Percentiles rank a stretch among this genome's conserved stretches.
phyloP scores from a whole-genome alignment of 139 green algal genomes.

The Edaphochlamys debaryana region DNA sequence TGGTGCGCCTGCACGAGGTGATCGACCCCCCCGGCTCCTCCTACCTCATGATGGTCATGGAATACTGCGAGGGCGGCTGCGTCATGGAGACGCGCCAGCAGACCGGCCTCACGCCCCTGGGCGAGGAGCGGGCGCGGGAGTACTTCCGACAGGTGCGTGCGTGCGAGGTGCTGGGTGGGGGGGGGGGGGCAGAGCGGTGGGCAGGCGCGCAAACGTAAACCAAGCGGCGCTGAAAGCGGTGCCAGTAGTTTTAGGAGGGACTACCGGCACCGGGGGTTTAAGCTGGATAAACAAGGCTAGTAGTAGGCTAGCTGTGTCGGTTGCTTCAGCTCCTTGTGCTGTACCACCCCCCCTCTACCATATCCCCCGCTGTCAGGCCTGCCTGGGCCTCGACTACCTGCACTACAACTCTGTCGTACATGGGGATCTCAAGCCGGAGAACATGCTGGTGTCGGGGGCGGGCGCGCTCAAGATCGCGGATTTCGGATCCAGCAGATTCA shows the following conservation, averaged over 20 bases:
- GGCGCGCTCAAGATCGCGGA: slow-evolving; percentile 90
- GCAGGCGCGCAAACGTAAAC: no score
- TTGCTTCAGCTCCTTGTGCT: no score
- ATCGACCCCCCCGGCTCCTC: slow-evolving; percentile 55
- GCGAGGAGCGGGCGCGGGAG: slow-evolving; percentile 40
- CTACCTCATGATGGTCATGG: slow-evolving; percentile 91
- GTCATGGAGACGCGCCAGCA: slow-evolving; percentile 66
- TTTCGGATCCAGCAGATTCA: slow-evolving; percentile 76
- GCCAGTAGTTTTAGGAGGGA: no score
- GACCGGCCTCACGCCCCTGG: slow-evolving; percentile 51
- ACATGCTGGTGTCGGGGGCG: slow-evolving; percentile 82
- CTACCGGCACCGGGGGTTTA: no score
- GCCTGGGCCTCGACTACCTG: slow-evolving; percentile 80
- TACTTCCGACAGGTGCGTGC: slow-evolving; percentile 53
- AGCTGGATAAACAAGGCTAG: no score
- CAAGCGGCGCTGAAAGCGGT: no score
- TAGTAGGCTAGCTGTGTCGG: no score
- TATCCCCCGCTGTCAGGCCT: no score
- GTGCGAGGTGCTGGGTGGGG: no score
- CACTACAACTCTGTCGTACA: slow-evolving; percentile 79
- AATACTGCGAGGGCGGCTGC: slow-evolving; percentile 82
- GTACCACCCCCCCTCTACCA: no score
- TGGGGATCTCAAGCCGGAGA: slow-evolving; percentile 90
- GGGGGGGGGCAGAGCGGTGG: background rate
- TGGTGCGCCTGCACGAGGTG: slow-evolving; percentile 85